A percentile compares a stretch with the other conserved stretches of the same genome.
phyloP scores from a whole-genome alignment of 2,329 filamentous ascomycete genomes.

The Pestalotiopsis sp. region DNA sequence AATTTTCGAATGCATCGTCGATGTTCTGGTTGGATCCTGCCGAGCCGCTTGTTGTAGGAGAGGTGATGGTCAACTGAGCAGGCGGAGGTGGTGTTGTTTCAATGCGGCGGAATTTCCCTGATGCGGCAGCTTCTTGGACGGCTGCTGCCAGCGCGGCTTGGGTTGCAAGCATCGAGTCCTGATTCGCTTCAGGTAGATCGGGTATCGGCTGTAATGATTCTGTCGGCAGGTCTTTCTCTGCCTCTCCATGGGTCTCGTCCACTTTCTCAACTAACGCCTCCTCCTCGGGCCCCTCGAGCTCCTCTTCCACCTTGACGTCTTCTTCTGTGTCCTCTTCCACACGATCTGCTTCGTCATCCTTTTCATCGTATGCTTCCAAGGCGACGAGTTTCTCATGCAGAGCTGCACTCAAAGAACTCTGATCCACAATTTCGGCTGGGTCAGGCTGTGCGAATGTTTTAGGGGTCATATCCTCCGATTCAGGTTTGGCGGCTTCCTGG shows the following conservation, averaged over 20 bases:
- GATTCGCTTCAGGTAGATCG: slow-evolving; percentile 18
- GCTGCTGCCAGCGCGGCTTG: slow-evolving; percentile 85
- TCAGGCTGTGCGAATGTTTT: slow-evolving; percentile 47
- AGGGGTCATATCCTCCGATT: slow-evolving; percentile 51
- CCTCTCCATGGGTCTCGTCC: neutral
- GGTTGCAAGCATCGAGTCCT: slow-evolving; percentile 62
- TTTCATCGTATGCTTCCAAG: slow-evolving; percentile 12
- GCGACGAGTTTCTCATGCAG: slow-evolving; percentile 25
- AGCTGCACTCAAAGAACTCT: slow-evolving; percentile 51
- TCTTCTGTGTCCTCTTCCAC: slow-evolving; percentile 6
- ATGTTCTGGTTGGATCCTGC: slow-evolving; percentile 25
- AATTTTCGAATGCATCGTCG: slow-evolving; percentile 48
- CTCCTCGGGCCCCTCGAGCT: neutral
- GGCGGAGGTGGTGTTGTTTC: slow-evolving; percentile 42
- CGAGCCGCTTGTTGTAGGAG: slow-evolving; percentile 32
- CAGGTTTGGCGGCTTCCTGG: slow-evolving; percentile 40
- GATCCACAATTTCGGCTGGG: slow-evolving; percentile 51
- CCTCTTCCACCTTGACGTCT: neutral
- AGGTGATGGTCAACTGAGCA: slow-evolving; percentile 38
- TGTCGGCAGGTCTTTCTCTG: slow-evolving; percentile 19
- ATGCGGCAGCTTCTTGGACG: slow-evolving; percentile 74
- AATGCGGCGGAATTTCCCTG: slow-evolving; percentile 73
- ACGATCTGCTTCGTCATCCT: slow-evolving; percentile 18
- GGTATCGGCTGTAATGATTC: slow-evolving; percentile 21
- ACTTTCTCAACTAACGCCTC: neutral